Evolutionary conservation across 106 monocot species (phyloP).

Genomic region (Dactylorhiza incarnata): DNA sequence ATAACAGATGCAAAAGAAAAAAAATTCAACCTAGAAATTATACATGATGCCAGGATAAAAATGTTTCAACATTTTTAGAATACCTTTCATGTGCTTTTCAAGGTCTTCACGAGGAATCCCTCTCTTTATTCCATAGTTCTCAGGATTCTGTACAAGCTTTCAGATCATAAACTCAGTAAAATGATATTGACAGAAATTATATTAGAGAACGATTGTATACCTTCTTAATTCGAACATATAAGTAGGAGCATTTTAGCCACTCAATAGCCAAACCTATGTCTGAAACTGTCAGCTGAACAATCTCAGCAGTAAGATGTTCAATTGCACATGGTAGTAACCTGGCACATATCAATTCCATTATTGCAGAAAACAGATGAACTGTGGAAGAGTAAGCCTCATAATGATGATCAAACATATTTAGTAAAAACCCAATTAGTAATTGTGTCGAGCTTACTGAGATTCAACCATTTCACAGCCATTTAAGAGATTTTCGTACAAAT

Average conservation of each 20-base stretch:
- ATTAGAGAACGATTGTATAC: conserved; percentile 17
- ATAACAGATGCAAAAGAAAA: conserved; percentile 6
- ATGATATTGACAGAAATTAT: background rate
- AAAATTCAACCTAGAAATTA: background rate
- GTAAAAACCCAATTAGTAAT: background rate
- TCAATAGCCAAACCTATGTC: conserved; percentile 91
- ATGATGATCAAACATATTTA: background rate
- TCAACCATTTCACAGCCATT: conserved; percentile 99
- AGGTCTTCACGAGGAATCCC: conserved; percentile 48
- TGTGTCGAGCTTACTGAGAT: conserved; percentile 66
- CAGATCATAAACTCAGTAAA: background rate
- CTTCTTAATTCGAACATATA: conserved; percentile 94
- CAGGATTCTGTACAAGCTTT: conserved; percentile 60
- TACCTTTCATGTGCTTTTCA: conserved; percentile 88
- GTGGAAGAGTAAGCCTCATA: background rate
- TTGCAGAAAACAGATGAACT: background rate
- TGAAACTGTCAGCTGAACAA: conserved; percentile 79
- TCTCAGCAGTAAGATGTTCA: conserved; percentile 94
- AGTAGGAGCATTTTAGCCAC: conserved; percentile 91
- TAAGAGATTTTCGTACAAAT: conserved; percentile 92
- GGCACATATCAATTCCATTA: background rate
- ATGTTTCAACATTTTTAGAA: background rate
- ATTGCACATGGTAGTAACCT: conserved; percentile 78
- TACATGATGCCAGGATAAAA: background rate
- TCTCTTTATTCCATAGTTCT: conserved; percentile 84